phyloP scores from a whole-genome alignment of 2,329 filamentous ascomycete genomes.

The Fusarium scirpi region DNA sequence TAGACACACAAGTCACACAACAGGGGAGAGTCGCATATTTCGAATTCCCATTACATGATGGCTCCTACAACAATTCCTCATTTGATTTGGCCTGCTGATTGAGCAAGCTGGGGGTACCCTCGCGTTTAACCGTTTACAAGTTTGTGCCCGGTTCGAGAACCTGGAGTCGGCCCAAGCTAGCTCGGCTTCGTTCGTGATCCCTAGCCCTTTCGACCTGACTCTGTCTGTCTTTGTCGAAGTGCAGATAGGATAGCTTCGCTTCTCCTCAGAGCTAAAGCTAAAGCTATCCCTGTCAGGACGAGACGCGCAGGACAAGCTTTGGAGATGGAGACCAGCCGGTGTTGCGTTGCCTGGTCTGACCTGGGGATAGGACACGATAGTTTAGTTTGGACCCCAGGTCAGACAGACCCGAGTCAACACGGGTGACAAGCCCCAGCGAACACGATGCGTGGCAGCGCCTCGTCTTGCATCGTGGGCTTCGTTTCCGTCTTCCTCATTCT shows the following conservation, averaged over 20 bases:
- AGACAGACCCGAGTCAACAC: neutral
- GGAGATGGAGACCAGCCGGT: slow-evolving; percentile 13
- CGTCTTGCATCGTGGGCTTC: slow-evolving; percentile 34
- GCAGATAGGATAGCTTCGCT: slow-evolving; percentile 13
- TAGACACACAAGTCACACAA: neutral
- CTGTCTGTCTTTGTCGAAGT: slow-evolving; percentile 16
- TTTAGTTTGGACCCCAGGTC: slow-evolving; percentile 4
- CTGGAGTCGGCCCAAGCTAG: slow-evolving; percentile 20
- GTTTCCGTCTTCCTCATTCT: slow-evolving; percentile 2
- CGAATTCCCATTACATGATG: slow-evolving; percentile 41
- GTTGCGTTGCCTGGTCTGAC: slow-evolving; percentile 24
- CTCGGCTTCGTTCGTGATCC: neutral
- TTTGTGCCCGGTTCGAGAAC: slow-evolving; percentile 38
- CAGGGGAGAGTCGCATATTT: slow-evolving; percentile 21
- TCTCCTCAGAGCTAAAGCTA: slow-evolving; percentile 4
- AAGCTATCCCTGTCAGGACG: slow-evolving; percentile 25
- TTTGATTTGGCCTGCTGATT: slow-evolving; percentile 32
- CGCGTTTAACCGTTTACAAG: slow-evolving; percentile 28
- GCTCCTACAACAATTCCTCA: slow-evolving; percentile 20
- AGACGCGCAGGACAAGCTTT: slow-evolving; percentile 29
- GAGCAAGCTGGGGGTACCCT: slow-evolving; percentile 19
- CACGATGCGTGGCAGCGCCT: slow-evolving; percentile 26
- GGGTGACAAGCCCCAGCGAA: neutral
- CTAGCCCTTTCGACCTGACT: slow-evolving; percentile 11
- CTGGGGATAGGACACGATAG: slow-evolving; percentile 4